Evolutionary conservation across 495 filamentous ascomycete species (phyloP), one percentile per base, ranked within the genome.

Genomic region (Tuber brumale): DNA sequence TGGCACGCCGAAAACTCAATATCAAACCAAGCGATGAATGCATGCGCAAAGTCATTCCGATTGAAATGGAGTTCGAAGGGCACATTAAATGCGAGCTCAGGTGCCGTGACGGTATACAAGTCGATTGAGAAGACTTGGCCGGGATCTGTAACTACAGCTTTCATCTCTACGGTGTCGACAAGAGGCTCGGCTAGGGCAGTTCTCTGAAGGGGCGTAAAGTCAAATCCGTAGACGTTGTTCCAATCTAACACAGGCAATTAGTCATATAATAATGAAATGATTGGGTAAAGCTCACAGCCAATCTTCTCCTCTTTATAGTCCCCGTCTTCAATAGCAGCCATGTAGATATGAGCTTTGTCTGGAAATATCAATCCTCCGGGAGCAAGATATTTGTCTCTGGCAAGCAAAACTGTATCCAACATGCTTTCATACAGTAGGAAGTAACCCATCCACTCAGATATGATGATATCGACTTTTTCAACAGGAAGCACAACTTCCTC

Each of bases 401-500:
- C 95, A 83, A 92, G 97, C 61, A 99, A 89, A 21, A 99, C 96
- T 51, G 93, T 96, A 76, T 97, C 95, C 76, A 99, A 86, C 95
- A 99, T 99, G 86, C 91, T 93, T 88, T 99, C 95, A 86, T 97
- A 99, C 66, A 98, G 89, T 70, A 99, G 89, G 86, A 95, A 97
- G 87, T 99, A 99, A 70, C 95, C 95, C 95, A 99, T 99, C 95
- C 95, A 99, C 86, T 99, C 95, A 44, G 93, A 97, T 77, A 99
- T 93, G 85, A 99, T 99, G 82, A 99, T 95, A 84, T 99, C 95
- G 80, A 99, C 96, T 82, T 97, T 90, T 44, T 88, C 86, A 79
- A 94, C 94, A 37, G 96, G 95, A 39, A 99, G 90, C 37, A 86
- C 80, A 46, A 97, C 94, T 80, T 99, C 96, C 85, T 99, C 95